phyloP scores from a whole-genome alignment of 768 basidiomycete species.

The Phylloporus scabripes region DNA sequence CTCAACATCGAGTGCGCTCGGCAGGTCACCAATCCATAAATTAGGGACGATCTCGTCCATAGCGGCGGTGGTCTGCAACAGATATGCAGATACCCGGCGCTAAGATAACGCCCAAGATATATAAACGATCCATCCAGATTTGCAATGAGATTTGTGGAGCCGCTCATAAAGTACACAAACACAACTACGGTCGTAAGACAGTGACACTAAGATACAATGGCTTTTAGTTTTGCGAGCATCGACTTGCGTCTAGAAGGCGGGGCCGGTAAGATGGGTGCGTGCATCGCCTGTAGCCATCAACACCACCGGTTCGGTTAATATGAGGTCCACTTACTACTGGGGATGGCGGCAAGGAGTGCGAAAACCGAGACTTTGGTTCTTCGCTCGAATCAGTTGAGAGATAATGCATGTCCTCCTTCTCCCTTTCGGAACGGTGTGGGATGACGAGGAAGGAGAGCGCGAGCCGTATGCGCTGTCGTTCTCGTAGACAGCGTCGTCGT shows the following conservation, averaged over 20 bases:
- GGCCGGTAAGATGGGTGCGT: background rate
- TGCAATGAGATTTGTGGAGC: too few relatives aligned
- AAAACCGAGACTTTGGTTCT: conserved; percentile 21
- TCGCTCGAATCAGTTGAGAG: conserved; percentile 6
- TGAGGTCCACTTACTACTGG: conserved; percentile 11
- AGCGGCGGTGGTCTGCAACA: conserved; percentile 1
- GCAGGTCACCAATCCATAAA: conserved; percentile 81
- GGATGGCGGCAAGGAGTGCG: conserved; percentile 11
- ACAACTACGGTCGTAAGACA: background rate
- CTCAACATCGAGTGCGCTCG: conserved; percentile 59
- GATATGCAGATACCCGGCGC: background rate
- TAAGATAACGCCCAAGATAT: background rate
- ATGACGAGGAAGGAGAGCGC: conserved; percentile 6
- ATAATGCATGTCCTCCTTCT: background rate
- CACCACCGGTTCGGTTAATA: background rate
- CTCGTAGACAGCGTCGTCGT: conserved; percentile 13
- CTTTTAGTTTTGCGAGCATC: conserved; percentile 13
- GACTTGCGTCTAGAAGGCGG: conserved; percentile 9
- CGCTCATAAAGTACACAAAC: background rate
- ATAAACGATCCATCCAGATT: background rate
- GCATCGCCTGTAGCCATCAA: conserved; percentile 1
- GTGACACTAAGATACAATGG: background rate
- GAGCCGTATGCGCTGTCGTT: conserved; percentile 2
- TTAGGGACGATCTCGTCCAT: conserved; percentile 80
- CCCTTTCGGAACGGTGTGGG: background rate